Conservation (phyloP, 140 eudicot species). For the Bidens hawaiensis region DNA sequence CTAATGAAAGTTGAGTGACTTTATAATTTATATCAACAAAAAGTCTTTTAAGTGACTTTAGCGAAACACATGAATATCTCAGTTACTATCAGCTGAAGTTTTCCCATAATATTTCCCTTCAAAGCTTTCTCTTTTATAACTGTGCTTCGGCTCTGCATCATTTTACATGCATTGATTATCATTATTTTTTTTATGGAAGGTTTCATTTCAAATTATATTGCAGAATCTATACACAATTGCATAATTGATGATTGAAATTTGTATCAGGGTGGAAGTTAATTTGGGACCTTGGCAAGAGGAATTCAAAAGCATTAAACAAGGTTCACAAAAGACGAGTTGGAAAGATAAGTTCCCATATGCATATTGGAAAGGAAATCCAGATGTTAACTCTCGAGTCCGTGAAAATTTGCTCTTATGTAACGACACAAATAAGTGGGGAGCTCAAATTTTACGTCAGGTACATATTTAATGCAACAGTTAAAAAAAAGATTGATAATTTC, state of each 20-base stretch:
- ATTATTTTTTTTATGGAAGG: background rate
- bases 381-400: constrained; percentile 58
- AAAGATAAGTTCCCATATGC: constrained; percentile 47
- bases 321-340: constrained; percentile 55
- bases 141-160: too few species aligned
- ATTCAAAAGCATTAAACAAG: constrained; percentile 54
- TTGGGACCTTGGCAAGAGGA: constrained; percentile 72
- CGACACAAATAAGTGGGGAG: constrained; percentile 57
- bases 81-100: too few species aligned
- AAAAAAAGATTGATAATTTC: background rate
- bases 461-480: background rate
- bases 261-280: constrained; percentile 64
- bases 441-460: constrained; percentile 77
- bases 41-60: too few species aligned
- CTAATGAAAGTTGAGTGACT: too few species aligned
- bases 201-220: background rate
- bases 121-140: too few species aligned
- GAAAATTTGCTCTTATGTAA: constrained; percentile 46
- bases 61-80: too few species aligned
- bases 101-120: too few species aligned
- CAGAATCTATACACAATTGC: background rate
- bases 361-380: constrained; percentile 87
- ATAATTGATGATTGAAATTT: background rate
- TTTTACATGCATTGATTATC: background rate
- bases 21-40: too few species aligned